Evolutionary conservation across 2,329 filamentous ascomycete genomes (phyloP).

Genomic region (Aureobasidium sp.): DNA sequence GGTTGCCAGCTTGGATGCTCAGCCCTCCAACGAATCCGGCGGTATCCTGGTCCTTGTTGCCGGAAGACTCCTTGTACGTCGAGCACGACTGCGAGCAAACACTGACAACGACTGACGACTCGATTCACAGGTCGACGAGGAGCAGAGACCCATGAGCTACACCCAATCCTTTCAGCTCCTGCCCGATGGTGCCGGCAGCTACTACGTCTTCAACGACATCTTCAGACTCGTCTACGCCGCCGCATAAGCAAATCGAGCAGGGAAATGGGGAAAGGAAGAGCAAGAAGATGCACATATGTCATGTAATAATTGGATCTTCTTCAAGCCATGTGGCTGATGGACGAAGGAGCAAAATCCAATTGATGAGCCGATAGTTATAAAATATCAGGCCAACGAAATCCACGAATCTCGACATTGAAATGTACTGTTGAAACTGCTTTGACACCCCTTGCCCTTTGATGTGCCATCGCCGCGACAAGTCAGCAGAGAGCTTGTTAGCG

Average conservation of each 20-base stretch:
- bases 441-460: too few species aligned
- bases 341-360: background rate
- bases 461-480: background rate
- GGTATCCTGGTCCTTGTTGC: slow-evolving; percentile 84
- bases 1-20: slow-evolving; percentile 71
- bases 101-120: background rate
- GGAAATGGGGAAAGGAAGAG: background rate
- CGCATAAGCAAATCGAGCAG: slow-evolving; percentile 10
- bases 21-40: slow-evolving; percentile 62
- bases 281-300: slow-evolving; percentile 5
- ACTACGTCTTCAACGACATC: slow-evolving; percentile 88
- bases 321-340: background rate
- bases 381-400: slow-evolving; percentile 14
- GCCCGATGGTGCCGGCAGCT: slow-evolving; percentile 60
- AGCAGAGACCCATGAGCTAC: slow-evolving; percentile 83
- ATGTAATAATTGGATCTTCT: slow-evolving; percentile 7
- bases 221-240: slow-evolving; percentile 77
- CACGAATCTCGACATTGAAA: slow-evolving; percentile 9
- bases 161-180: slow-evolving; percentile 82
- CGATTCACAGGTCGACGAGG: slow-evolving; percentile 65
- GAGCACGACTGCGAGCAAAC: background rate
- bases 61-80: slow-evolving; percentile 70
- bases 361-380: slow-evolving; percentile 13
- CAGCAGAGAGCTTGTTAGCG: background rate
- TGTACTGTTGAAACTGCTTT: background rate